A percentile compares a stretch with the other conserved stretches of the same genome.
Evolutionary conservation across 495 filamentous ascomycete genomes (phyloP).

Genomic region (Neurospora sp.): DNA sequence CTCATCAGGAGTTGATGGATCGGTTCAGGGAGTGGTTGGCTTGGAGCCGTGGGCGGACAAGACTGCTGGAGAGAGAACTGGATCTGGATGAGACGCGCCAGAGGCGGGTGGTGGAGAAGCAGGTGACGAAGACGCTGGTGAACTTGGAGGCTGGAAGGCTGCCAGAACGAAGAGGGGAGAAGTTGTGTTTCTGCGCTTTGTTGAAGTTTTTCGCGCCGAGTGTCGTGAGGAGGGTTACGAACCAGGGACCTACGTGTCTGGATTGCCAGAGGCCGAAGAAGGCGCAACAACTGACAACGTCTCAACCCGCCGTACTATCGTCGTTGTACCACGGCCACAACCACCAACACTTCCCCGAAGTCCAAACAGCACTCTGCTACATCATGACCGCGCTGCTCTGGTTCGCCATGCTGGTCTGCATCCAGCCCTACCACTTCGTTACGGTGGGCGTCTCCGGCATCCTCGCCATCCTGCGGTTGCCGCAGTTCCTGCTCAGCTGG

Average conservation of each 20-base stretch:
- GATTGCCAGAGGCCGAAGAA: not conserved
- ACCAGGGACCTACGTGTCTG: not conserved
- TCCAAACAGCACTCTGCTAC: conserved; percentile 7
- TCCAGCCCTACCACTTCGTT: conserved; percentile 9
- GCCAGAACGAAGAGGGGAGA: not conserved
- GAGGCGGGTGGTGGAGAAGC: not conserved
- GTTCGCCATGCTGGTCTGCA: conserved; percentile 9
- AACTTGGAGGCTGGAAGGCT: not conserved
- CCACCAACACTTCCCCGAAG: not conserved
- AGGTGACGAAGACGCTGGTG: not conserved
- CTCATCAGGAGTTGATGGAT: not conserved
- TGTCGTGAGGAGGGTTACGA: not conserved
- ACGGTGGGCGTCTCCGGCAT: not conserved
- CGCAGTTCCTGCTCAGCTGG: not conserved
- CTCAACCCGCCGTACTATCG: not conserved
- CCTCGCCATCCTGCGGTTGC: not conserved
- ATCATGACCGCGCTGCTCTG: conserved; percentile 12
- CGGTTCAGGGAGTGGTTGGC: not conserved
- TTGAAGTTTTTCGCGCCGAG: not conserved
- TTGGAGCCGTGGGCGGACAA: not conserved
- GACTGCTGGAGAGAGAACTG: not conserved
- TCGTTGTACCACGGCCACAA: conserved; percentile 16
- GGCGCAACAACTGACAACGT: not conserved
- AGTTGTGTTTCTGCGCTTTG: not conserved
- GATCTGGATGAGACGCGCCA: not conserved